Percentiles rank a stretch among this genome's conserved stretches.
Evolutionary conservation across 345 rosid species (phyloP).

Genomic region (Linum trigynum): DNA sequence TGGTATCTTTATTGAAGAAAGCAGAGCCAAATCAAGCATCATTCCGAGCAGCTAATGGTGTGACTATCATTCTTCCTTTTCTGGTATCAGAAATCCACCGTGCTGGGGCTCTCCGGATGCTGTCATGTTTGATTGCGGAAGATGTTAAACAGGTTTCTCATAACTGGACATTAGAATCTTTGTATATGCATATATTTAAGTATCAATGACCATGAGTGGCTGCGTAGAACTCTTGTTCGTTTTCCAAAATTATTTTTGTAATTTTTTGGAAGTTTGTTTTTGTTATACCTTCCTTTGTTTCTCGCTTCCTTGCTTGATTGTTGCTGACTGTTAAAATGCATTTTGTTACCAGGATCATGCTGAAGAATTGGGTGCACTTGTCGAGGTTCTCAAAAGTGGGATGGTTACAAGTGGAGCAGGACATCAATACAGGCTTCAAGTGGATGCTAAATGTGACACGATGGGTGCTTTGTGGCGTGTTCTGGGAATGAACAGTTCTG

Average conservation of each 20-base stretch:
- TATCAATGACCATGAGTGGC: neutral
- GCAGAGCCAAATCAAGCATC: constrained; percentile 84
- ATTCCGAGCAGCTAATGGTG: constrained; percentile 84
- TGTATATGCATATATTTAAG: constrained; percentile 1
- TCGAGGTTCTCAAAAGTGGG: constrained; percentile 94
- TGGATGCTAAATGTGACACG: constrained; percentile 91
- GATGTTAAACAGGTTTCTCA: constrained; percentile 65
- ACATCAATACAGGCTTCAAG: constrained; percentile 77
- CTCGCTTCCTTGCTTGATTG: neutral
- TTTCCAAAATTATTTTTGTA: neutral
- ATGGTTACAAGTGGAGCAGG: constrained; percentile 87
- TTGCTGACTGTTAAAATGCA: constrained; percentile 5
- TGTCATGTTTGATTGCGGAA: constrained; percentile 94
- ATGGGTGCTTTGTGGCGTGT: constrained; percentile 98
- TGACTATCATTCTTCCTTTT: constrained; percentile 76
- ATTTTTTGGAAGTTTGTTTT: no score
- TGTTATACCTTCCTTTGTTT: neutral
- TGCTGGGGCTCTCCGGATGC: constrained; percentile 71
- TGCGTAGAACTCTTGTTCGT: neutral
- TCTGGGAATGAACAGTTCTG: constrained; percentile 70
- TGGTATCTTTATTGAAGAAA: constrained; percentile 88
- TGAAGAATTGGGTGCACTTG: constrained; percentile 80
- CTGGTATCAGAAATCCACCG: constrained; percentile 77
- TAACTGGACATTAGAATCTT: constrained; percentile 1
- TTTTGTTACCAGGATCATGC: constrained; percentile 60